Evolutionary conservation across 306 rosid genomes (phyloP).

Genomic region (Hippophae gyantsensis): DNA sequence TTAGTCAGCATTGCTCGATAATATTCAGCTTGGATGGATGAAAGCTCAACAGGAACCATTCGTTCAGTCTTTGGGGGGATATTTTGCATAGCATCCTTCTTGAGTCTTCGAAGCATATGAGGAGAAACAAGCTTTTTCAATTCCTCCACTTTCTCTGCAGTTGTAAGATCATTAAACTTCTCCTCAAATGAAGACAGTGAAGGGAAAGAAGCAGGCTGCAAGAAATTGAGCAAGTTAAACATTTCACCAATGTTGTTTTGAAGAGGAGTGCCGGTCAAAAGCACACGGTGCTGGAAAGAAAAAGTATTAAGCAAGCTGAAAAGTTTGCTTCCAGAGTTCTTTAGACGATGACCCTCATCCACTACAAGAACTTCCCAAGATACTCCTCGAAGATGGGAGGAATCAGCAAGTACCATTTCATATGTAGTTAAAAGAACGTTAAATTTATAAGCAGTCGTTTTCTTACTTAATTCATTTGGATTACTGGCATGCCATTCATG

Average conservation of each 20-base stretch:
- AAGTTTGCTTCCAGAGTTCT: conserved; percentile 95
- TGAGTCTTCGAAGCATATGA: conserved; percentile 97
- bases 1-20: conserved; percentile 99
- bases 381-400: conserved; percentile 86
- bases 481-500: conserved; percentile 93
- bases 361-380: conserved; percentile 99
- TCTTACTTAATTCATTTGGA: conserved; percentile 47
- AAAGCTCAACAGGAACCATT: conserved; percentile 98
- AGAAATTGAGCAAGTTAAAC: conserved; percentile 96
- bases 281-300: conserved; percentile 92
- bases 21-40: conserved; percentile 98
- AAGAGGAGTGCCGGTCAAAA: conserved; percentile 97
- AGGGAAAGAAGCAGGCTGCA: conserved; percentile 98
- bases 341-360: conserved; percentile 95
- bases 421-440: conserved; percentile 92
- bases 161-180: conserved; percentile 90
- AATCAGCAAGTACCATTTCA: conserved; percentile 97
- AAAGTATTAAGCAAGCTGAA: conserved; percentile 90
- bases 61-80: conserved; percentile 99
- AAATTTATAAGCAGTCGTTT: conserved; percentile 71
- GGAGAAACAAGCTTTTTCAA: conserved; percentile 98
- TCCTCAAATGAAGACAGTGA: conserved; percentile 87
- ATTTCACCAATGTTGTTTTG: conserved; percentile 98
- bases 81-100: conserved; percentile 98
- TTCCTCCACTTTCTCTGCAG: conserved; percentile 92